A percentile compares a stretch with the other conserved stretches of the same genome.
These are phyloP conservation scores for Astragalus membranaceus DNA, from an alignment of 306 rosid genomes.

Conservation along the genomic window DNA sequence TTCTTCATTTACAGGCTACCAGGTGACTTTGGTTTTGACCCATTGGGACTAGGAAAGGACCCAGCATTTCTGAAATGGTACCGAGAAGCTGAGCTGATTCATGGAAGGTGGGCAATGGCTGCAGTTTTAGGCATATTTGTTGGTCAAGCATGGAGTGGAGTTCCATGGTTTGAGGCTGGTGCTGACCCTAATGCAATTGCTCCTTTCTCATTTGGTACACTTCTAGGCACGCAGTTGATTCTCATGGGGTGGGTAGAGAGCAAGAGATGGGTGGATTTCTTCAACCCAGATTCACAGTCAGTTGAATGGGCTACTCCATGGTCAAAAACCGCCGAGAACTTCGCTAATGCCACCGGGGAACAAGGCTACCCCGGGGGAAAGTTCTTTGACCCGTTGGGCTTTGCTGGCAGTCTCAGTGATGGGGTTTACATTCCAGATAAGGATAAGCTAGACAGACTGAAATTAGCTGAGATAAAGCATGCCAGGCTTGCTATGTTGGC, in stretches of 20 bases:
- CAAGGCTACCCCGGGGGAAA: constrained; percentile 98
- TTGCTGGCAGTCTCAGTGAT: constrained; percentile 52
- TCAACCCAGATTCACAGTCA: constrained; percentile 92
- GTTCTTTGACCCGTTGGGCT: constrained; percentile 80
- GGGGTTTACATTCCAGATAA: constrained; percentile 69
- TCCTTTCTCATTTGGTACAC: constrained; percentile 92
- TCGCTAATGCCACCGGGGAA: constrained; percentile 74
- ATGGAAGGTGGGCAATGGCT: constrained; percentile 97
- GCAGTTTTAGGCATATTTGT: constrained; percentile 92
- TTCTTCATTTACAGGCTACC: constrained; percentile 60
- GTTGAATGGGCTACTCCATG: constrained; percentile 99
- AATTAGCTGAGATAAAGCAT: constrained; percentile 92
- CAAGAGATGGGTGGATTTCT: constrained; percentile 98
- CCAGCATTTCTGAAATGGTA: constrained; percentile 95
- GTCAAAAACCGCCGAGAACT: constrained; percentile 89
- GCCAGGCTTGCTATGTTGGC: constrained; percentile 94
- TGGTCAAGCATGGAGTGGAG: constrained; percentile 97
- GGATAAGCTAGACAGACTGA: constrained; percentile 80
- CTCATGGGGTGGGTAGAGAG: constrained; percentile 99
- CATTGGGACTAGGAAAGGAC: constrained; percentile 88
- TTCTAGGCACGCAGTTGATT: constrained; percentile 81
- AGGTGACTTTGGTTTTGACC: constrained; percentile 96
- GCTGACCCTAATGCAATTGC: constrained; percentile 86
- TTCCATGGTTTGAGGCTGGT: constrained; percentile 97
- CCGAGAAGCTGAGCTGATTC: constrained; percentile 99